Base-by-base conservation (phyloP, 2,329 filamentous ascomycete genomes). In the Fusarium concolor region DNA sequence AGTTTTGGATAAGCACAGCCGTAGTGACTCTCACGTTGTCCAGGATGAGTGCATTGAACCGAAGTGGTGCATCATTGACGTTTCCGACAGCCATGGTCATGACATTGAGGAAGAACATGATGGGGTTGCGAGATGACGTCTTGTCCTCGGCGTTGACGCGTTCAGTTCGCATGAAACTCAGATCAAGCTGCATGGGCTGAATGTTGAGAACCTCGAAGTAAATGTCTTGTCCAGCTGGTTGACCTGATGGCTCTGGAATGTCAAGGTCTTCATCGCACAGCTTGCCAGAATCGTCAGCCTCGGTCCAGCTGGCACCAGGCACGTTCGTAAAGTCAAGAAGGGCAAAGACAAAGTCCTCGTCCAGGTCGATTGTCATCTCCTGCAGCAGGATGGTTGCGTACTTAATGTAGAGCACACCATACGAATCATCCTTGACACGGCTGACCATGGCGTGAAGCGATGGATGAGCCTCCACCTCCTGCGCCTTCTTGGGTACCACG, bases 31-130 rank as follows among this genome's bases (percentile, higher is more conserved):
- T 89, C 43, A 96, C 94, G 73, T 99, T 99, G 79, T 99, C 96
- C 24, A 99, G 82, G 82, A 99, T 92, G 24, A 99, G 83, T 2
- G 96, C 93, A 67, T 98, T 99, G 76, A 99, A 89, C 46, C 93
- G 90, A 53, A 99, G 90, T 0, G 96, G 96, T 9, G 96, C 96
- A 79, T 99, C 96, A 74, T 99, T 99, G 83, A 99, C 93, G 74
- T 99, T 99, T 68, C 96, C 96, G 74, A 99, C 96, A 15, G 96
- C 97, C 96, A 99, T 99, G 1, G 96, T 98, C 84, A 99, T 90
- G 71, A 98, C 93, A 76, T 99, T 98, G 78, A 98, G 90, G 77
- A 97, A 94, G 82, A 98, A 99, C 94, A 98, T 98, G 78, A 99
- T 86, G 1, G 96, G 96, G 76, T 97, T 99, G 41, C 88, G 89